Percentiles rank a stretch among this genome's conserved stretches.
Evolutionary conservation across 2,329 filamentous ascomycete species (phyloP).

Genomic region (Botrytis deweyae): DNA sequence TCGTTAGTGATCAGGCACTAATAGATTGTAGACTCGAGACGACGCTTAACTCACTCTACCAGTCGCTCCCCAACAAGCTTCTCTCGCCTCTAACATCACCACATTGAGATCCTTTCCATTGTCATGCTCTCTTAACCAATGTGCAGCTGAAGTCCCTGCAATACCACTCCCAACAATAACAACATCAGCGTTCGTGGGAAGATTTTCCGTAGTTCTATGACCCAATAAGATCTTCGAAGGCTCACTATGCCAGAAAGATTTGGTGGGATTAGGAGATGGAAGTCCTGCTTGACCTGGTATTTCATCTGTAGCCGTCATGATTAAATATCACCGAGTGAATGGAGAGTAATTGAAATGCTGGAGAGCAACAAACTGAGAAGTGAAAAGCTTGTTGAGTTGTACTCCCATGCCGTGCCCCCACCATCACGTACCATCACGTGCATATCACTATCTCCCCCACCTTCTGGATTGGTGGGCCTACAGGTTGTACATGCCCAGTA

Average conservation of each 20-base stretch:
- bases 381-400: background rate
- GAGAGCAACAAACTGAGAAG: background rate
- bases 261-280: constrained; percentile 59
- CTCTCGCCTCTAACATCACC: constrained; percentile 73
- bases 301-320: constrained; percentile 7
- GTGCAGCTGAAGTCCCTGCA: constrained; percentile 69
- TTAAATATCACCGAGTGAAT: background rate
- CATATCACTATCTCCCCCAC: constrained; percentile 7
- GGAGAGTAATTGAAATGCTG: background rate
- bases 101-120: constrained; percentile 50
- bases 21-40: constrained; percentile 13
- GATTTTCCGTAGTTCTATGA: constrained; percentile 63
- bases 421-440: constrained; percentile 7
- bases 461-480: background rate
- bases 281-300: constrained; percentile 42
- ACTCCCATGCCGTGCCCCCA: background rate
- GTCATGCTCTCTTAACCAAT: constrained; percentile 53
- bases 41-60: constrained; percentile 61
- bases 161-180: constrained; percentile 75
- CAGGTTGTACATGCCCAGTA: background rate
- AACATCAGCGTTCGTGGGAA: constrained; percentile 64
- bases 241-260: constrained; percentile 72
- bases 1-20: background rate
- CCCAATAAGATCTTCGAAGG: constrained; percentile 63
- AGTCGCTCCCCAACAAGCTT: constrained; percentile 81